Percentiles rank a stretch among this genome's conserved stretches.
These are phyloP conservation scores for Lasiodiplodia sp. DNA, from an alignment of 2,329 filamentous ascomycete species.

Conservation along the genomic window DNA sequence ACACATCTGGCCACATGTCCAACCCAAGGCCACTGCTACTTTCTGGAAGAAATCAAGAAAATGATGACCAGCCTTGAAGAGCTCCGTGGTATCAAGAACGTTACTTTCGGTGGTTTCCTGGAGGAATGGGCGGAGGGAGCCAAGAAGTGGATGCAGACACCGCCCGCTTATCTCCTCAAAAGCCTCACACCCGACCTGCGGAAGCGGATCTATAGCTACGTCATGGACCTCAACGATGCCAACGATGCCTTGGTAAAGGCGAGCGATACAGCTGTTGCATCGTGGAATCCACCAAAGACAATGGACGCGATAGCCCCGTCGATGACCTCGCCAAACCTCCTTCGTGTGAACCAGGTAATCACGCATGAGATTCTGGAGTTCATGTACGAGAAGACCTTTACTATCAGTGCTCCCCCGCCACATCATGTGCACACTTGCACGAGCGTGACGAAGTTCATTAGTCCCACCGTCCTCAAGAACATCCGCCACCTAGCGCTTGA, in stretches of 20 bases:
- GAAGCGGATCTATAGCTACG: conserved; percentile 10
- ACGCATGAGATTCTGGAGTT: background rate
- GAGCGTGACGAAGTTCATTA: conserved; percentile 20
- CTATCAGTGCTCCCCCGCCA: conserved; percentile 19
- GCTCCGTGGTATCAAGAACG: conserved; percentile 29
- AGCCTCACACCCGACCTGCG: conserved; percentile 5
- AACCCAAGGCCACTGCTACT: conserved; percentile 24
- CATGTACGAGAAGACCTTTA: conserved; percentile 2
- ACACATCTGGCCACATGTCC: conserved; percentile 17
- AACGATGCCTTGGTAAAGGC: conserved; percentile 15
- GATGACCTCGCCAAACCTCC: conserved; percentile 3
- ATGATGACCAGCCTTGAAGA: conserved; percentile 11
- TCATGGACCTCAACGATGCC: conserved; percentile 26
- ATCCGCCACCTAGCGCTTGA: conserved; percentile 21
- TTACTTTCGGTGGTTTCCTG: conserved; percentile 23
- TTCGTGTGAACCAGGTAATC: conserved; percentile 15
- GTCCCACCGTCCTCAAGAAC: background rate
- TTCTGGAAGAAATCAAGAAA: conserved; percentile 27
- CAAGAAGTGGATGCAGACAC: conserved; percentile 24
- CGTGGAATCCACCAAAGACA: conserved; percentile 15
- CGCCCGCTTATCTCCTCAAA: conserved; percentile 23
- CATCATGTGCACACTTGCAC: conserved; percentile 19
- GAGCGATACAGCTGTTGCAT: background rate
- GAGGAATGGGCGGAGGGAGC: conserved; percentile 8
- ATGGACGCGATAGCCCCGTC: conserved; percentile 24